A percentile compares a stretch with the other conserved stretches of the same genome.
phyloP scores from a whole-genome alignment of 192 early-diverging fungal species.

The Linnemannia exigua region DNA sequence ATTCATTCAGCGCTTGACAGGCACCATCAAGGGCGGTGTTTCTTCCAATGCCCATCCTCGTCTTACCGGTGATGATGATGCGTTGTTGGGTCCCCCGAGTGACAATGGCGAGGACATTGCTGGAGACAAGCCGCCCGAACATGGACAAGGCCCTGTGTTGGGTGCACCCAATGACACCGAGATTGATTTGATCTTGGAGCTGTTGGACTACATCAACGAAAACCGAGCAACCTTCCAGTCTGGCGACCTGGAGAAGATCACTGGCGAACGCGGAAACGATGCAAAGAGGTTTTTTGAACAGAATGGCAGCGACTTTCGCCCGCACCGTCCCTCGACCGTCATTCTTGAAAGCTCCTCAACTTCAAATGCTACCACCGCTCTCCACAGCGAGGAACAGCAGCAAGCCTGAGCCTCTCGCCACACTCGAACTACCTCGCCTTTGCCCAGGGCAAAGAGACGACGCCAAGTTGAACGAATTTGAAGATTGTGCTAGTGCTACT shows the following conservation, averaged over 20 bases:
- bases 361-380: neutral
- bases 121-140: neutral
- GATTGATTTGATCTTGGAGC: slow-evolving; percentile 27
- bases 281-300: slow-evolving; percentile 33
- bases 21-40: neutral
- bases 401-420: neutral
- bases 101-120: neutral
- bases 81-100: neutral
- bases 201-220: slow-evolving; percentile 43
- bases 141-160: neutral
- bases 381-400: neutral
- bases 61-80: neutral
- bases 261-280: slow-evolving; percentile 20
- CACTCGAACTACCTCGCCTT: neutral
- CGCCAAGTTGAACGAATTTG: neutral
- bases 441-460: neutral
- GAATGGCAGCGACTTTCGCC: slow-evolving; percentile 21
- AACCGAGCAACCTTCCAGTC: slow-evolving; percentile 38
- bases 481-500: neutral
- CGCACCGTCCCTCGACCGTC: neutral
- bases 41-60: neutral
- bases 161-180: slow-evolving; percentile 33
- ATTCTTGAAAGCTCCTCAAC: neutral
- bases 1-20: neutral
- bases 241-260: slow-evolving; percentile 45